A percentile compares a stretch with the other conserved stretches of the same genome.
phyloP scores from a whole-genome alignment of 768 basidiomycete species.

The Cyathus striatus region DNA sequence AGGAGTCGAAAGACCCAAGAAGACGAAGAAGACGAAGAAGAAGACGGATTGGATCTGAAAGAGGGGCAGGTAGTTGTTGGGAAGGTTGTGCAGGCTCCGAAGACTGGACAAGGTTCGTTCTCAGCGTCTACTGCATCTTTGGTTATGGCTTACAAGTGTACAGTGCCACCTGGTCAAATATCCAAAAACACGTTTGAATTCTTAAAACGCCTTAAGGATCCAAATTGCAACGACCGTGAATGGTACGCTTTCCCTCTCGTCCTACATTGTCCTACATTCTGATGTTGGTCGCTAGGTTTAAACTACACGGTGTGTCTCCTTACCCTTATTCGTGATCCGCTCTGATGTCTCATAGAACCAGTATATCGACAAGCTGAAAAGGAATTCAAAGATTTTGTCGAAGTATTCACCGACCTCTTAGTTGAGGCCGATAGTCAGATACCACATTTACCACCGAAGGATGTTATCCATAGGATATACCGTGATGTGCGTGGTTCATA shows the following conservation, averaged over 20 bases:
- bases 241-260: too few relatives aligned
- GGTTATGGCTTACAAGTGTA: too few relatives aligned
- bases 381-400: slow-evolving; percentile 86
- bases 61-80: slow-evolving; percentile 74
- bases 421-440: slow-evolving; percentile 76
- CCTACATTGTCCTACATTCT: slow-evolving; percentile 3
- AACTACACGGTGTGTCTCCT: slow-evolving; percentile 54
- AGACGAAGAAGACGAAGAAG: slow-evolving; percentile 28
- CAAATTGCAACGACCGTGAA: slow-evolving; percentile 77
- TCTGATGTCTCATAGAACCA: slow-evolving; percentile 68
- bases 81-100: slow-evolving; percentile 75
- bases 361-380: slow-evolving; percentile 79
- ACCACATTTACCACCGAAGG: slow-evolving; percentile 85
- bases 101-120: slow-evolving; percentile 66
- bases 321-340: too few relatives aligned
- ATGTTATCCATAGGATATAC: slow-evolving; percentile 89
- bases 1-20: slow-evolving; percentile 20
- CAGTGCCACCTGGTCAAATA: slow-evolving; percentile 84
- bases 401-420: slow-evolving; percentile 61
- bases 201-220: slow-evolving; percentile 60
- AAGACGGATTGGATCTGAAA: slow-evolving; percentile 40
- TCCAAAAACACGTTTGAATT: slow-evolving; percentile 86
- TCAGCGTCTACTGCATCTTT: slow-evolving; percentile 39
- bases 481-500: slow-evolving; percentile 60
- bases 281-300: too few relatives aligned